Evolutionary conservation across 2,329 filamentous ascomycete species (phyloP), one percentile per base, ranked within the genome.

Genomic region (Cytospora paraplurivora): DNA sequence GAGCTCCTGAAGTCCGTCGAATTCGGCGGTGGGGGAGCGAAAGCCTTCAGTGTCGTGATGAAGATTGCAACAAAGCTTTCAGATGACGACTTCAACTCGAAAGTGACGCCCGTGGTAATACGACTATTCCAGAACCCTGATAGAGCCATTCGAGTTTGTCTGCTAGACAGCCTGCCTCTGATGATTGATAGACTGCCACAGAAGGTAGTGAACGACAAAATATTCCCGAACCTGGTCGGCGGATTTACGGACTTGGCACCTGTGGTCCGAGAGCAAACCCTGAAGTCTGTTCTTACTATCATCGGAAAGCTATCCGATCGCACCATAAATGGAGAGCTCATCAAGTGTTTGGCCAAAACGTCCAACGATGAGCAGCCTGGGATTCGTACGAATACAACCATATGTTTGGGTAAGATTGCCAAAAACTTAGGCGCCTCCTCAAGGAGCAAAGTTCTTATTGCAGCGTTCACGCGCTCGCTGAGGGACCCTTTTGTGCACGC

Each of bases 1-100:
- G 95, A 99, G 73, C 80, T 99, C 35, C 83, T 99, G n/a, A 99
- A 98, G 73, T 97, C 93, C 0, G 93, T 98, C n/a, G 95, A 99
- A 72, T 99, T 97, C 75, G 95, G 95, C 8, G 95, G 94, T 12
- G 95, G 95, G 34, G 95, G 95, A 0, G 91, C 94, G 0, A 96
- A 96, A 72, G 93, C 96, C 0, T 91, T 99, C 65, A 79, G 83
- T 1, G 88, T 96, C 1, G 91, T 97, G 49, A 87, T 98, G 81
- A 96, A 96, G 72, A 97, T 99, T 69, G 88, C 92, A 4, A 81
- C 88, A 7, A 98, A 97, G 72, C 80, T 99, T 49, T 87, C 91
- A 2, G 89, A 89, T 66, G 95, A 98, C 11, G 95, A 99, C 74
- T 99, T 96, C 74, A 91, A 96, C 53, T 74, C 85, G 8, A 90